Evolutionary conservation across 1,284 basidiomycete genomes (phyloP).

Genomic region (Puccinia polysora): DNA sequence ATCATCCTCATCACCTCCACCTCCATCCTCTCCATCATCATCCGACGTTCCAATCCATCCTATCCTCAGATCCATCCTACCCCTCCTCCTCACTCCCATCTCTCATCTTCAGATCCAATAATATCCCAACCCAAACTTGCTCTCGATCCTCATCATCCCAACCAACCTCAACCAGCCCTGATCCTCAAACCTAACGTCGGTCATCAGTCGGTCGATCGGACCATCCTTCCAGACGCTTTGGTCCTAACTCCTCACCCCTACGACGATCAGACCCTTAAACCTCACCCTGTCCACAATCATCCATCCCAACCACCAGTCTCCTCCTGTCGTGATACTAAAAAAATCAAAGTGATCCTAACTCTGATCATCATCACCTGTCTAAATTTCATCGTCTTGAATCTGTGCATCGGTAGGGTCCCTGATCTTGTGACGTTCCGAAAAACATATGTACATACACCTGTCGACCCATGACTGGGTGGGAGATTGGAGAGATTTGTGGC

Average conservation of each 20-base stretch:
- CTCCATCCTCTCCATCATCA: background rate
- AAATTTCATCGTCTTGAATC: conserved; percentile 5
- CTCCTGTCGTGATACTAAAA: background rate
- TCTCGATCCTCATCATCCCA: background rate
- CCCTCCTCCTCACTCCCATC: background rate
- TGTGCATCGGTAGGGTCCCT: background rate
- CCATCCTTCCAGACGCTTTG: background rate
- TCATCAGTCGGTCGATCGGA: background rate
- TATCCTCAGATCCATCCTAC: background rate
- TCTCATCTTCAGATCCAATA: background rate
- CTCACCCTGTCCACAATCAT: background rate
- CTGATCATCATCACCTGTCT: background rate
- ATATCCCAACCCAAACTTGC: background rate
- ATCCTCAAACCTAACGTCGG: background rate
- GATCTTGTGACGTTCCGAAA: background rate
- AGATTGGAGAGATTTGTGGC: background rate
- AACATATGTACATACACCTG: background rate
- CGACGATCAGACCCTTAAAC: background rate
- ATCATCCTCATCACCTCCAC: background rate
- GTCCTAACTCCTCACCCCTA: background rate
- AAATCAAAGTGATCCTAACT: background rate
- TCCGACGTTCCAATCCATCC: background rate
- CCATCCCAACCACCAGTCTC: background rate
- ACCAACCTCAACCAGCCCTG: background rate
- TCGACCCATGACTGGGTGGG: background rate